phyloP scores from a whole-genome alignment of 345 rosid species.

The Citrus australasica region DNA sequence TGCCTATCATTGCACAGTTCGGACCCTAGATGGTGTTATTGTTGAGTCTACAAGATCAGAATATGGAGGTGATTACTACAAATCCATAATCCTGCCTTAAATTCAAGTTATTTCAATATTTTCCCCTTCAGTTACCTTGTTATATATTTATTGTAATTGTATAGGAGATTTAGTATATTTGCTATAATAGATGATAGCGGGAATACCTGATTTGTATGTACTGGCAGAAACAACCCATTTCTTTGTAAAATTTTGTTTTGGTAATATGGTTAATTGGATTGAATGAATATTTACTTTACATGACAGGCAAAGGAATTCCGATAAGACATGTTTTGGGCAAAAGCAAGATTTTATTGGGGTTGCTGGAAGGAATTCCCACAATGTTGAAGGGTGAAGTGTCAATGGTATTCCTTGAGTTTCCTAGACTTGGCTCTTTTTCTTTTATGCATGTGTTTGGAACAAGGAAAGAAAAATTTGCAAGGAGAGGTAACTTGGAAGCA shows the following conservation, averaged over 20 bases:
- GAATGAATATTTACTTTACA: constrained; percentile 1
- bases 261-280: constrained; percentile 8
- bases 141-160: not conserved
- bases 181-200: constrained; percentile 1
- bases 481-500: not conserved
- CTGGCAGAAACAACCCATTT: not conserved
- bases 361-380: constrained; percentile 87
- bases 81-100: not conserved
- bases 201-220: constrained; percentile 4
- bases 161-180: not conserved
- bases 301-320: constrained; percentile 76
- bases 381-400: constrained; percentile 97
- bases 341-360: constrained; percentile 84
- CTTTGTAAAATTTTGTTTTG: not conserved
- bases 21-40: constrained; percentile 79
- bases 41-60: constrained; percentile 76
- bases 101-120: not conserved
- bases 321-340: constrained; percentile 77
- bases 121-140: not conserved
- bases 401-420: constrained; percentile 48
- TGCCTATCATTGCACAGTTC: constrained; percentile 75
- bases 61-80: constrained; percentile 60
- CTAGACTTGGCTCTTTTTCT: not conserved
- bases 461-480: not conserved
- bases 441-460: not conserved